These are phyloP conservation scores for Stagonosporopsis chrysanthemi DNA, from an alignment of 2,329 filamentous ascomycete species.

Conservation along the genomic window DNA sequence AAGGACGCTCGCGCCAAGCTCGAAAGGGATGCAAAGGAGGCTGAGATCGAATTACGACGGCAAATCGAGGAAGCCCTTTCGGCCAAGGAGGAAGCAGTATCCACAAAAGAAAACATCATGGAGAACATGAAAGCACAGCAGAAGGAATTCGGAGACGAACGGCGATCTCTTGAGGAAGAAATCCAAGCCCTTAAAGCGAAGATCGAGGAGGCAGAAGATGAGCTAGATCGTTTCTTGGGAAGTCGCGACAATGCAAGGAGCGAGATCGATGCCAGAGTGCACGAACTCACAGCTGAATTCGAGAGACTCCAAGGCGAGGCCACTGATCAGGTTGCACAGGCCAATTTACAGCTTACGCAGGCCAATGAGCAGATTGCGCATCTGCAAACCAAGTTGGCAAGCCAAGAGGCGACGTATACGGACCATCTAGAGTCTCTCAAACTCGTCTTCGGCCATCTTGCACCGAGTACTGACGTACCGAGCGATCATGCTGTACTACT, in stretches of 20 bases:
- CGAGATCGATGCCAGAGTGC: constrained; percentile 72
- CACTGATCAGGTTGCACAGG: constrained; percentile 58
- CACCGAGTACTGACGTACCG: constrained; percentile 45
- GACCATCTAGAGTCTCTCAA: constrained; percentile 41
- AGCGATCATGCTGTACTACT: constrained; percentile 50
- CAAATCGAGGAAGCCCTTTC: constrained; percentile 86
- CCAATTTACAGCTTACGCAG: constrained; percentile 50
- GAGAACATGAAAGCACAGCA: constrained; percentile 94
- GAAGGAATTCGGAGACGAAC: constrained; percentile 84
- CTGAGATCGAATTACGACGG: constrained; percentile 68
- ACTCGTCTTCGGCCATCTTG: constrained; percentile 50
- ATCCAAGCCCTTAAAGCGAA: constrained; percentile 77
- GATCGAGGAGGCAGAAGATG: constrained; percentile 89
- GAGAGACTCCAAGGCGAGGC: constrained; percentile 63
- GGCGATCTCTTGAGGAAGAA: constrained; percentile 82
- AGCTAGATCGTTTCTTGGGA: constrained; percentile 83
- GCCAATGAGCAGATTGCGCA: constrained; percentile 53
- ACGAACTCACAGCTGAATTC: constrained; percentile 74
- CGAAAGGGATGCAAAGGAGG: constrained; percentile 71
- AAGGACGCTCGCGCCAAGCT: constrained; percentile 71
- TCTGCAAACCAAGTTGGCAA: constrained; percentile 65
- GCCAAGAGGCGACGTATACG: constrained; percentile 55
- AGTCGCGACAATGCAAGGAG: constrained; percentile 83
- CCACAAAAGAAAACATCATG: constrained; percentile 91
- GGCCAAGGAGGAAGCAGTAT: constrained; percentile 89